Evolutionary conservation across 352 stramenopile species (phyloP).

Genomic region (Phytophthora aleatoria): DNA sequence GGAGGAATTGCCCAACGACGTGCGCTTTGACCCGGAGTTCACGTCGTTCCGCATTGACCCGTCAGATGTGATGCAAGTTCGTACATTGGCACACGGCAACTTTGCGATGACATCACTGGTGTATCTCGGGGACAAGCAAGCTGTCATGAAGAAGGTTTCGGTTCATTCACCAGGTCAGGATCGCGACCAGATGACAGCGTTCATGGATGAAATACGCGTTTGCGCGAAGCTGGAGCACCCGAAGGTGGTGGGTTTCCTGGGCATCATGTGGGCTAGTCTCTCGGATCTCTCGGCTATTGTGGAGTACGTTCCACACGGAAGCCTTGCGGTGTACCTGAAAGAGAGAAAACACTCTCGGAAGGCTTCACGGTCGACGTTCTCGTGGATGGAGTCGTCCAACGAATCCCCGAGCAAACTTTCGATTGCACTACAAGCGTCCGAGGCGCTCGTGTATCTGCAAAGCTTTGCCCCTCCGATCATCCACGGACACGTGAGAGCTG

Average conservation of each 20-base stretch:
- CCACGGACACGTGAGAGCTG: slow-evolving; percentile 61
- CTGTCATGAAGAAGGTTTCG: slow-evolving; percentile 44
- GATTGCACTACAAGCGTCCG: slow-evolving; percentile 61
- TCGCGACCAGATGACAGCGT: slow-evolving; percentile 40
- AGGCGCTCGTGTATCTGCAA: slow-evolving; percentile 68
- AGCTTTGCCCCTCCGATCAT: slow-evolving; percentile 66
- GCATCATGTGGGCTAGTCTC: slow-evolving; percentile 60
- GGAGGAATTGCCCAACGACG: slow-evolving; percentile 36
- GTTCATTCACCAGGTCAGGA: slow-evolving; percentile 29
- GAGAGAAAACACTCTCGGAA: slow-evolving; percentile 42
- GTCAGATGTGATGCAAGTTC: slow-evolving; percentile 46
- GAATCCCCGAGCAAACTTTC: slow-evolving; percentile 45
- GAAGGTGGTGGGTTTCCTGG: slow-evolving; percentile 60
- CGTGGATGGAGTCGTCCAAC: slow-evolving; percentile 38
- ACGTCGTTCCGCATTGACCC: slow-evolving; percentile 41
- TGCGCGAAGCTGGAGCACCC: slow-evolving; percentile 58
- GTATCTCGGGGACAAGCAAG: slow-evolving; percentile 42
- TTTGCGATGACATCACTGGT: slow-evolving; percentile 46
- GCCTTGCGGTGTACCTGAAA: slow-evolving; percentile 37
- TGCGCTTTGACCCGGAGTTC: slow-evolving; percentile 38
- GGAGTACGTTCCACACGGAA: slow-evolving; percentile 57
- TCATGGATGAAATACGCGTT: slow-evolving; percentile 76
- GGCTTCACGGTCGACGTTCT: slow-evolving; percentile 26
- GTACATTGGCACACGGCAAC: slow-evolving; percentile 35
- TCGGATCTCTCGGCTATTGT: slow-evolving; percentile 65